Base-by-base conservation (phyloP, 108 stramenopile species). In the Cylindrotheca fusiformis region DNA sequence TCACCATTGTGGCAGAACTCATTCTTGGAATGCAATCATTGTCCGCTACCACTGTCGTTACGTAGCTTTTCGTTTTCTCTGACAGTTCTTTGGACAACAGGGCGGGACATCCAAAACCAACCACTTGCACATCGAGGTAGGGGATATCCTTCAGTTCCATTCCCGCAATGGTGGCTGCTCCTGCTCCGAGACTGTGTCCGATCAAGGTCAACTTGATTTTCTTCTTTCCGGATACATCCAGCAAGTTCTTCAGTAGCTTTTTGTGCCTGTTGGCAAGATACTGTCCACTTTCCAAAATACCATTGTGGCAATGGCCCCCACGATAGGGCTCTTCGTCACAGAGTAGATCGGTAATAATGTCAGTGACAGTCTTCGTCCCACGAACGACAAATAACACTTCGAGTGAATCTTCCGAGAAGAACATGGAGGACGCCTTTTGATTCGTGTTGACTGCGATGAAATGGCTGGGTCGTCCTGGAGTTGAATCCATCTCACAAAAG, bases 41-140 rank as follows among this genome's bases (percentile, higher is more conserved):
- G 64, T 91, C 90, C 0, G 72, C 67, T 10, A 91, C 70, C 29
- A 91, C 82, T 2, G 90, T 88, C 10, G 87, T 86, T 32, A 87
- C 66, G 27, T 70, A 85, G 28, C 81, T 78, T 52, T 82, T 69
- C 23, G 79, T 74, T 20, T 47, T 58, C 18, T 72, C 68, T 0
- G 87, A 86, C 8, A 86, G 74, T 52, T 81, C 70, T 49, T 75
- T 46, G 22, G 79, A 81, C 25, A 91, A 55, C 2, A 86, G 31
- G 6, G 90, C 86, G 14, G 90, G 90, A 68, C 90, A 91, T 3
- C 90, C 90, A 59, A 91, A 91, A 2, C 82, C 85, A 51, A 88
- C 72, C 2, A 81, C 87, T 24, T 74, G 52, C 10, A 87, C 79
- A 20, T 83, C 55, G 26, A 83, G 36, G 21, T 69, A 62, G 31